Base-by-base conservation (phyloP, 2,329 filamentous ascomycete species). In the Elsinoe arachidis region DNA sequence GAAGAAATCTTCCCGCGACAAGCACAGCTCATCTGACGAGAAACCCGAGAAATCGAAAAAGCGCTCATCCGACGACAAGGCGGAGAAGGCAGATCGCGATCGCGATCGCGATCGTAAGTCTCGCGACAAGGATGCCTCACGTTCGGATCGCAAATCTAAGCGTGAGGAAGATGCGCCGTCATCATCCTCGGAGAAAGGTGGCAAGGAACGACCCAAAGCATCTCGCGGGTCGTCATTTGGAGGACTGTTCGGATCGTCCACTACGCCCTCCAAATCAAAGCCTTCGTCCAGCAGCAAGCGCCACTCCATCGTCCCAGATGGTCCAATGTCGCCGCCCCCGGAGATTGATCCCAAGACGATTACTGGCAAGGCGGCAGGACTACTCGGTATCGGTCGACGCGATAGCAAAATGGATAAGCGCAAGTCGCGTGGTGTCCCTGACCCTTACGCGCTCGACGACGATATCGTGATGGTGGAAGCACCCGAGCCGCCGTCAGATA, bases 331-430 rank as follows among this genome's bases (percentile, higher is more conserved):
- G 17, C 87, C 88, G 2, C 83, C 86, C 1, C 88, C 90, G 30
- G 82, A 86, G 33, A 74, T 68, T 14, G 70, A 73, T 52, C 63
- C 55, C 11, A 61, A 59, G 34, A 64, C 69, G 15, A 64, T 89
- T 67, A 80, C 85, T 6, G 79, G 83, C 46, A 95, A 95, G 71
- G 89, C 88, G 26, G 88, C 88, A 33, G 90, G 85, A 70, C 72
- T 92, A 55, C 82, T 93, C 82, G 90, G 74, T 63, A 72, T 81
- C 41, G 64, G 63, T 41, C 61, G 65, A 59, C 77, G 76, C 63
- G 75, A 74, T 43, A 74, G 75, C 11, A 75, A 75, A 52, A 75
- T 73, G 60, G 74, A 74, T 61, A 76, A 79, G 65, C 70, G 74
- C 64, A 74, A 80, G 68, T 78, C 79, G 57, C 82, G 73, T 70